Conservation (phyloP, 1,284 basidiomycete genomes). For the Peniophora sp. region DNA sequence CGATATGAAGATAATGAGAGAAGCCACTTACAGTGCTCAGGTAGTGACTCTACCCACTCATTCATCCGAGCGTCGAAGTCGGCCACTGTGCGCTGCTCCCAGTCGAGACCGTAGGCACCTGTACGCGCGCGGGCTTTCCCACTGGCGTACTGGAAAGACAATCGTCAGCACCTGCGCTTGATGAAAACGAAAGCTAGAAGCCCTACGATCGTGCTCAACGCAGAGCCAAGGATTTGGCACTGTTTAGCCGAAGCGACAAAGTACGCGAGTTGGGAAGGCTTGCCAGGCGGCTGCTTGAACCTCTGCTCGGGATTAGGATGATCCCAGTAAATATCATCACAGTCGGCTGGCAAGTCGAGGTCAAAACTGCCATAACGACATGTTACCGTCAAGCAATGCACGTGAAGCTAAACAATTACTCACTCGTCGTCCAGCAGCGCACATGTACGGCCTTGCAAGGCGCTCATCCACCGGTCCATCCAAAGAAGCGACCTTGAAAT, state of each 20-base stretch:
- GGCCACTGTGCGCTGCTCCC: neutral
- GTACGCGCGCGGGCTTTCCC: neutral
- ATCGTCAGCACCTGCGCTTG: neutral
- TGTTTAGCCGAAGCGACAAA: constrained; percentile 47
- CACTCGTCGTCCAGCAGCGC: constrained; percentile 81
- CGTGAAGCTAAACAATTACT: constrained; percentile 15
- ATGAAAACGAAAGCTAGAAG: neutral
- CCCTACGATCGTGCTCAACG: constrained; percentile 44
- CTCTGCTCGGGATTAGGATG: constrained; percentile 28
- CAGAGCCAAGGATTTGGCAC: constrained; percentile 46
- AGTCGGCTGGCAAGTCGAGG: constrained; percentile 46
- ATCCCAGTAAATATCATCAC: constrained; percentile 59
- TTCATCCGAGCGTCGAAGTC: neutral
- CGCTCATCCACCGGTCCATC: constrained; percentile 57
- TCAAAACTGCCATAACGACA: constrained; percentile 34
- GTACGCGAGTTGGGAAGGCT: constrained; percentile 34
- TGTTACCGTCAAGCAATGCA: neutral
- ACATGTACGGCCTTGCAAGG: constrained; percentile 71
- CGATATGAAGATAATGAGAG: neutral
- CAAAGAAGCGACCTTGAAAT: constrained; percentile 45
- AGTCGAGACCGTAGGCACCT: neutral
- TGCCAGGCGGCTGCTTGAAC: constrained; percentile 36
- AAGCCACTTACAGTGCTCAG: neutral
- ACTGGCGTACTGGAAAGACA: neutral
- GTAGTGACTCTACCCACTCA: neutral